These are phyloP conservation scores for Neofusicoccum parvum DNA, from an alignment of 2,329 filamentous ascomycete species.

Conservation along the genomic window DNA sequence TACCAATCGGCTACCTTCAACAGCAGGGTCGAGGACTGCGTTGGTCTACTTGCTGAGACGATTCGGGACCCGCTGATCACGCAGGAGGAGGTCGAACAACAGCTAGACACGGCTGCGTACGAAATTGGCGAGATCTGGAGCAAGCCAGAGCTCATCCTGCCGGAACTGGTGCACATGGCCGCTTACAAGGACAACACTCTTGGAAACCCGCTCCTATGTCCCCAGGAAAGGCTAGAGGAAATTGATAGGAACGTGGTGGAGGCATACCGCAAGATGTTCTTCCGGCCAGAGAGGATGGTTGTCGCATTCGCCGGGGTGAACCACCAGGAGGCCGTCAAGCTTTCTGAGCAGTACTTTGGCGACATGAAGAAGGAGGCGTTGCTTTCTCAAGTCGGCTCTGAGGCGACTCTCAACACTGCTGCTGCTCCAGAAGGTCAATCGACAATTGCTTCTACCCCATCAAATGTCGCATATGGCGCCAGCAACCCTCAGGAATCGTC, in stretches of 20 bases:
- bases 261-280: slow-evolving; percentile 81
- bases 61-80: slow-evolving; percentile 85
- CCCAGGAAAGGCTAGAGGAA: slow-evolving; percentile 73
- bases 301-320: slow-evolving; percentile 92
- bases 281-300: slow-evolving; percentile 86
- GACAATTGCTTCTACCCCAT: slow-evolving; percentile 15
- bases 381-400: slow-evolving; percentile 60
- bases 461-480: slow-evolving; percentile 4
- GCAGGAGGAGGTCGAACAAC: slow-evolving; percentile 81
- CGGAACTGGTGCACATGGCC: slow-evolving; percentile 92
- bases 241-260: slow-evolving; percentile 76
- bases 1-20: slow-evolving; percentile 99
- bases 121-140: slow-evolving; percentile 98
- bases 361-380: slow-evolving; percentile 69
- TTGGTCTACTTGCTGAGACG: slow-evolving; percentile 87
- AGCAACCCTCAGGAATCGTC: slow-evolving; percentile 57
- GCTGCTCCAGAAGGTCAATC: slow-evolving; percentile 31
- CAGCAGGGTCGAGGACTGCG: slow-evolving; percentile 78
- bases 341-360: slow-evolving; percentile 86
- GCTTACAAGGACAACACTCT: slow-evolving; percentile 96
- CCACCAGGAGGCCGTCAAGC: slow-evolving; percentile 74
- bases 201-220: slow-evolving; percentile 90
- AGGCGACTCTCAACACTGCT: slow-evolving; percentile 43
- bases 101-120: slow-evolving; percentile 89
- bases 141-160: slow-evolving; percentile 93